phyloP scores from a whole-genome alignment of 768 basidiomycete genomes.

The Suillus weaverae region DNA sequence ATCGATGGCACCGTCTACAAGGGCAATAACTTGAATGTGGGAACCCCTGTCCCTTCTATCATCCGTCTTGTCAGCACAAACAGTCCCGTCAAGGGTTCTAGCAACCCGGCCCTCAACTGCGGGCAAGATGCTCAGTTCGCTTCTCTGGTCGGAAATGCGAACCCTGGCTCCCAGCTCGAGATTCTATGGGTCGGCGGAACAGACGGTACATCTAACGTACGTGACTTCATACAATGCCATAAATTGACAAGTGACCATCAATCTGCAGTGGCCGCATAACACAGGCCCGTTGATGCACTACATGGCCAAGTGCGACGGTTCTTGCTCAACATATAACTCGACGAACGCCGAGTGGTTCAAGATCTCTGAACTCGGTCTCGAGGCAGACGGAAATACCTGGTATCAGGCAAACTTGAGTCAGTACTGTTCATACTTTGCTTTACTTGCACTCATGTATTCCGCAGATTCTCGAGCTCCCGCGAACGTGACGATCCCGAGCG shows the following conservation, averaged over 20 bases:
- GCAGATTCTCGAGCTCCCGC: conserved; percentile 40
- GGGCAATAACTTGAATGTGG: conserved; percentile 34
- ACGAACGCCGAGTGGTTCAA: conserved; percentile 72
- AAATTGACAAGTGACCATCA: not conserved
- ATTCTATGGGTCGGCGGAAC: conserved; percentile 54
- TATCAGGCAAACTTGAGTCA: conserved; percentile 48
- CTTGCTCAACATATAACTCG: conserved; percentile 62
- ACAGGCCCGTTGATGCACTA: conserved; percentile 74
- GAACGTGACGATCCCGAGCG: conserved; percentile 45
- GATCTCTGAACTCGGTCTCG: conserved; percentile 51
- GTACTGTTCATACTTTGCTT: conserved; percentile 22
- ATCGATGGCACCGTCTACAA: conserved; percentile 30
- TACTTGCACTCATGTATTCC: conserved; percentile 1
- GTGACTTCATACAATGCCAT: conserved; percentile 8
- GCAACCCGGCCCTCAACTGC: conserved; percentile 58
- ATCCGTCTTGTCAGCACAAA: conserved; percentile 47
- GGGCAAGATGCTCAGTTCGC: conserved; percentile 55
- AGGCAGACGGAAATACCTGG: conserved; percentile 42
- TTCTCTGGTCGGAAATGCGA: conserved; percentile 49
- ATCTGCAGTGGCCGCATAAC: conserved; percentile 50
- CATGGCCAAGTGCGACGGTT: conserved; percentile 57
- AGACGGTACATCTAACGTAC: conserved; percentile 37
- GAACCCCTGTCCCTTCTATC: conserved; percentile 33
- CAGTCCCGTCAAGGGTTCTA: conserved; percentile 55
- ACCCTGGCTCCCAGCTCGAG: conserved; percentile 54